Percentiles rank a stretch among this genome's conserved stretches.
These are phyloP conservation scores for Paracoccidioides lutzii DNA, from an alignment of 2,329 filamentous ascomycete species.

Conservation along the genomic window DNA sequence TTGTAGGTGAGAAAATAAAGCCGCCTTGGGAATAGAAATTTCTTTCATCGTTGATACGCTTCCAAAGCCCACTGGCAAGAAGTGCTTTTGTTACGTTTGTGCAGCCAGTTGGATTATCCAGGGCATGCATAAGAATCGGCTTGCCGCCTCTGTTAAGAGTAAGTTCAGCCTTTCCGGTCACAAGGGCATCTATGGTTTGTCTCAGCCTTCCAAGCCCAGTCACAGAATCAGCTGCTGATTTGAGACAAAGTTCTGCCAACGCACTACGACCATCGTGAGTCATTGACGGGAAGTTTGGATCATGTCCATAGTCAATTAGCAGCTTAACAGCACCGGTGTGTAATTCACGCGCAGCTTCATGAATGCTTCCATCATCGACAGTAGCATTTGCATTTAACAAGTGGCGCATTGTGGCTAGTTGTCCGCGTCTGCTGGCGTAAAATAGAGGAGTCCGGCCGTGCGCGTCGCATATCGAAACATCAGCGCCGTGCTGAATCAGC, in stretches of 20 bases:
- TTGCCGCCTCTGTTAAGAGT: slow-evolving; percentile 31
- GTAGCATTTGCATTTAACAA: slow-evolving; percentile 45
- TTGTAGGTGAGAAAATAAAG: slow-evolving; percentile 51
- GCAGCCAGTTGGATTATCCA: slow-evolving; percentile 43
- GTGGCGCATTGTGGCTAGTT: slow-evolving; percentile 39
- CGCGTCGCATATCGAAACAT: slow-evolving; percentile 46
- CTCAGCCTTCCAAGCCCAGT: slow-evolving; percentile 37
- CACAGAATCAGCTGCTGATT: slow-evolving; percentile 33
- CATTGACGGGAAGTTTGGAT: slow-evolving; percentile 52
- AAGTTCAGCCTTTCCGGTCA: slow-evolving; percentile 39
- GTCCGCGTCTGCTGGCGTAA: slow-evolving; percentile 45
- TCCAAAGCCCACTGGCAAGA: slow-evolving; percentile 53
- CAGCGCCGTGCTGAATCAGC: slow-evolving; percentile 46
- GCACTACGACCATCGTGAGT: slow-evolving; percentile 51
- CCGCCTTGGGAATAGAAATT: slow-evolving; percentile 42
- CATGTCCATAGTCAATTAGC: slow-evolving; percentile 47
- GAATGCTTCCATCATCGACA: slow-evolving; percentile 52
- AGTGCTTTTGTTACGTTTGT: slow-evolving; percentile 44
- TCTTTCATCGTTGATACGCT: slow-evolving; percentile 47
- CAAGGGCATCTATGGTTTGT: slow-evolving; percentile 45
- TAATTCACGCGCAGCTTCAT: slow-evolving; percentile 49
- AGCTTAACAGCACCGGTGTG: slow-evolving; percentile 45
- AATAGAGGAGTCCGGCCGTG: slow-evolving; percentile 47
- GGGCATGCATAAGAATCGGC: slow-evolving; percentile 46
- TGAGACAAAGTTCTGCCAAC: slow-evolving; percentile 50